phyloP scores from a whole-genome alignment of 163 green algal genomes.

The Botryococcus braunii region DNA sequence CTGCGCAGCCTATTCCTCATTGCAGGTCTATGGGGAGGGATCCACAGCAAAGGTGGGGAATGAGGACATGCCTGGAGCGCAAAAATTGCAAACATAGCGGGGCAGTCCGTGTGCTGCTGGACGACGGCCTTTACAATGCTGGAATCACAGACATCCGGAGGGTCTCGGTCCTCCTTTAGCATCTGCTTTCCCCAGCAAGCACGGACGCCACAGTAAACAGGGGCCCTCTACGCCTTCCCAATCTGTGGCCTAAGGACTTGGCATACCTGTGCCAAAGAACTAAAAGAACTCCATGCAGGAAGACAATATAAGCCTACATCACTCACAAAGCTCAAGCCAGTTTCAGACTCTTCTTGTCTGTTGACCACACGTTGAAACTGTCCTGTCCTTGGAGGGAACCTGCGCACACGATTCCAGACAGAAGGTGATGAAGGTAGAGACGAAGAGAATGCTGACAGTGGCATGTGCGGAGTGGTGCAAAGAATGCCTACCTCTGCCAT shows the following conservation, averaged over 20 bases:
- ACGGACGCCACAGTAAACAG: neutral
- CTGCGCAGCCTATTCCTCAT: neutral
- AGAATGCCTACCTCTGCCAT: no score
- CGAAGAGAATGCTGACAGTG: constrained; percentile 50
- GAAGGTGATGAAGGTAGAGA: neutral
- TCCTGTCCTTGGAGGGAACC: neutral
- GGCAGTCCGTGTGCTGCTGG: constrained; percentile 76
- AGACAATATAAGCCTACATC: neutral
- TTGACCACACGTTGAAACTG: neutral
- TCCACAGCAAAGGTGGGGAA: neutral
- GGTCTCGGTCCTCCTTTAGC: constrained; percentile 23
- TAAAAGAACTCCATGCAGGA: neutral
- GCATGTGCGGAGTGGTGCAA: constrained; percentile 55
- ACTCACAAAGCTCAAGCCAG: no score
- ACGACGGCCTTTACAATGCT: constrained; percentile 66
- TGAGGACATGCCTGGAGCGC: constrained; percentile 56
- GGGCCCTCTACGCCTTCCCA: neutral
- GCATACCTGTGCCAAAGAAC: neutral
- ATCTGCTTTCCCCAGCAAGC: neutral
- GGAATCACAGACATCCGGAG: constrained; percentile 48
- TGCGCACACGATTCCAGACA: neutral
- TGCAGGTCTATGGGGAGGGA: neutral
- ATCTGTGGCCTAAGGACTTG: neutral
- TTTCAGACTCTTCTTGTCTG: neutral
- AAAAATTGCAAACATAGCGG: constrained; percentile 75